These are phyloP conservation scores for Trichothecium sympodiale DNA, from an alignment of 2,329 filamentous ascomycete species.

Conservation along the genomic window DNA sequence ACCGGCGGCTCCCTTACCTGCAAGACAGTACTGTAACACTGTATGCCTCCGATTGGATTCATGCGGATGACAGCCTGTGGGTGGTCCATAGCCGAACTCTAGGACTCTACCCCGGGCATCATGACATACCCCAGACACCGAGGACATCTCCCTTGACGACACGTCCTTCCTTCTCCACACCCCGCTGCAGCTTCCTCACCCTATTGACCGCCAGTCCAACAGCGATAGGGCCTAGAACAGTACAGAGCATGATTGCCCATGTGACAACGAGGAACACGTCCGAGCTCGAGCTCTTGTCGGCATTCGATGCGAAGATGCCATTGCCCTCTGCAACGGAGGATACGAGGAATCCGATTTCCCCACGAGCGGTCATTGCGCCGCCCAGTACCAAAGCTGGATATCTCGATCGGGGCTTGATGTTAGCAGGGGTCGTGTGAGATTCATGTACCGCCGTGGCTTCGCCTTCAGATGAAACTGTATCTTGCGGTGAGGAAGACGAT, in stretches of 20 bases:
- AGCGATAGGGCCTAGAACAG: slow-evolving; percentile 36
- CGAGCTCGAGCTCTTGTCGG: slow-evolving; percentile 10
- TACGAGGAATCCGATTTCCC: slow-evolving; percentile 72
- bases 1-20: too few relatives aligned
- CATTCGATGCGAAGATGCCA: slow-evolving; percentile 22
- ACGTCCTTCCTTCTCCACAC: slow-evolving; percentile 3
- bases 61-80: too few relatives aligned
- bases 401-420: slow-evolving; percentile 43
- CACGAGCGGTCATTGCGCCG: slow-evolving; percentile 60
- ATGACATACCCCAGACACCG: slow-evolving; percentile 11
- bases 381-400: slow-evolving; percentile 59
- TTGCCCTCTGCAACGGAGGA: slow-evolving; percentile 52
- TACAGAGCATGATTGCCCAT: slow-evolving; percentile 46
- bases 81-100: too few relatives aligned
- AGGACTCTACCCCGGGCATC: too few relatives aligned
- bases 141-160: slow-evolving; percentile 9
- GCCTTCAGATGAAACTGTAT: too few relatives aligned
- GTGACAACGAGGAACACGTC: slow-evolving; percentile 40
- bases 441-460: too few relatives aligned
- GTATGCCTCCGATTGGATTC: too few relatives aligned
- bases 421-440: slow-evolving; percentile 9
- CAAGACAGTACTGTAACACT: too few relatives aligned
- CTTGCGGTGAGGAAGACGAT: too few relatives aligned
- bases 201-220: slow-evolving; percentile 34
- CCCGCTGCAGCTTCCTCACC: slow-evolving; percentile 23